phyloP scores from a whole-genome alignment of 2,329 filamentous ascomycete species.

The Colletotrichum paranaense region DNA sequence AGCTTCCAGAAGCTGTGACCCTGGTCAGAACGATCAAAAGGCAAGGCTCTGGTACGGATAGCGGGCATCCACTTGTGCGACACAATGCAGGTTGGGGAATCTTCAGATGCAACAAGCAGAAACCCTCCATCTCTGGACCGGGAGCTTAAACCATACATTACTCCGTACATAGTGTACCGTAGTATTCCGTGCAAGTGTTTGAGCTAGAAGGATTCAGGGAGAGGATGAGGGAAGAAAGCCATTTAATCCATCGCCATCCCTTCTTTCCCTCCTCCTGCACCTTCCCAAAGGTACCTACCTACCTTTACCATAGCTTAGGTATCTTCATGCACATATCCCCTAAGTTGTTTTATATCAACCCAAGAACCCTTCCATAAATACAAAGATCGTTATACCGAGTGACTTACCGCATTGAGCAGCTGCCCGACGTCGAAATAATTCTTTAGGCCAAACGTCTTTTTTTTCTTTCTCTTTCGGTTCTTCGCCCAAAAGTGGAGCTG shows the following conservation, averaged over 20 bases:
- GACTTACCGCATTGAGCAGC: constrained; percentile 13
- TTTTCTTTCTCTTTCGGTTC: background rate
- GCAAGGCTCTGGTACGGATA: background rate
- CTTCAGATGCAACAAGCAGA: constrained; percentile 5
- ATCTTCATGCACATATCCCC: too few species aligned
- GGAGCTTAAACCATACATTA: background rate
- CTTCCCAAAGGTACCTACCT: background rate
- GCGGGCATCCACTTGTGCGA: constrained; percentile 8
- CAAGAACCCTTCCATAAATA: too few species aligned
- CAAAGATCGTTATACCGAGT: constrained; percentile 11
- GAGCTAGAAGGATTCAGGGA: background rate
- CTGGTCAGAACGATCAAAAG: background rate
- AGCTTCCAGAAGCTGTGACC: constrained; percentile 25
- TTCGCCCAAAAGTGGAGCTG: constrained; percentile 17
- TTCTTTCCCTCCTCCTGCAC: background rate
- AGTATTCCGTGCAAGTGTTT: background rate
- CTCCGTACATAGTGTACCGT: background rate
- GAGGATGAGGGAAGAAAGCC: background rate
- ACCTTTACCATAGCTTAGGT: too few species aligned
- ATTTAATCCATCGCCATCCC: background rate
- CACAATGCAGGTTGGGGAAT: constrained; percentile 6
- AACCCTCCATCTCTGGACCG: background rate
- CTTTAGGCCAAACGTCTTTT: background rate
- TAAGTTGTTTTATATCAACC: too few species aligned
- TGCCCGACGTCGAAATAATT: background rate